Evolutionary conservation across 768 basidiomycete genomes (phyloP).

Genomic region (Boletus reticulatus): DNA sequence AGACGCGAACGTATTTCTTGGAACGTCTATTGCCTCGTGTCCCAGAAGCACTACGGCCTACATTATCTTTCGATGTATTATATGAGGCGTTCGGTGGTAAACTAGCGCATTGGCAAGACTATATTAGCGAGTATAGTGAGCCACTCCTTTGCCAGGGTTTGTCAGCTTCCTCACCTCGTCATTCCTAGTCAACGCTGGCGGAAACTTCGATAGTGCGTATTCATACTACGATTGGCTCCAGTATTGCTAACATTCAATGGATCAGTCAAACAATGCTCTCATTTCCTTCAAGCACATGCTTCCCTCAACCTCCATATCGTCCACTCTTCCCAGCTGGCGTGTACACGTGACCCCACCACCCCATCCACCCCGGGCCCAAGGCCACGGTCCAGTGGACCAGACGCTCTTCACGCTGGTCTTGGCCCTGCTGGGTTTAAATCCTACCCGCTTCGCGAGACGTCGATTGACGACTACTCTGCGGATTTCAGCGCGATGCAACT

Average conservation of each 20-base stretch:
- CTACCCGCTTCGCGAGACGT: slow-evolving; percentile 35
- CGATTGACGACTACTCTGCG: slow-evolving; percentile 47
- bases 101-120: slow-evolving; percentile 81
- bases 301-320: slow-evolving; percentile 86
- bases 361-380: slow-evolving; percentile 33
- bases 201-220: slow-evolving; percentile 63
- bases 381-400: slow-evolving; percentile 36
- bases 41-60: slow-evolving; percentile 54
- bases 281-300: slow-evolving; percentile 83
- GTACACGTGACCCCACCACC: slow-evolving; percentile 33
- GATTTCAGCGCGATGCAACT: slow-evolving; percentile 81
- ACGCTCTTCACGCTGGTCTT: slow-evolving; percentile 56
- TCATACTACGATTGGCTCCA: neutral
- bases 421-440: slow-evolving; percentile 64
- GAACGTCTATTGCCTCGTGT: slow-evolving; percentile 66
- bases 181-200: slow-evolving; percentile 66
- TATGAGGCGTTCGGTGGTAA: slow-evolving; percentile 85
- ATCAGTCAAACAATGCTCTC: slow-evolving; percentile 73
- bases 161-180: slow-evolving; percentile 1
- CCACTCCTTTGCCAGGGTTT: neutral
- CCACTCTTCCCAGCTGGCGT: slow-evolving; percentile 66
- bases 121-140: slow-evolving; percentile 68
- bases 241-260: slow-evolving; percentile 3
- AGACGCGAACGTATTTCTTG: slow-evolving; percentile 64
- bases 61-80: slow-evolving; percentile 67